Base-by-base conservation (phyloP, 768 basidiomycete genomes). In the Dentipellis sp. region DNA sequence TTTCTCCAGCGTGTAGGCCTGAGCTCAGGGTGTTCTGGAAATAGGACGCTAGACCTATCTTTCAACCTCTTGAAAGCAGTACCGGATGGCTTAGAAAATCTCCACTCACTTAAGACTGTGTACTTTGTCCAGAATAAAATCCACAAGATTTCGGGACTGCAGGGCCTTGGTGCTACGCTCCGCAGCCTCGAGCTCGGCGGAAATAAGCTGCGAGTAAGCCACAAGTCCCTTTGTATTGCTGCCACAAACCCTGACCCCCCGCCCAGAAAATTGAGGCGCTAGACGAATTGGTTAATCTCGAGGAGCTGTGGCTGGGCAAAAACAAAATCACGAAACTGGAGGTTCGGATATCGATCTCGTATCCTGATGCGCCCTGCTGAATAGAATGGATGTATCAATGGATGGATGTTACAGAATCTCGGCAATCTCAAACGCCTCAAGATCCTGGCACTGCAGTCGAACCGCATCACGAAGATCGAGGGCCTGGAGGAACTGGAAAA, bases 91-190 rank as follows among this genome's bases (percentile, higher is more conserved):
- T 68, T 94, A 11, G 68, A 75, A 10, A 67, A 74, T 54, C 76
- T 95, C 2, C 72, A 70, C 3, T 77, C 80, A 4, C 75, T 99
- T 35, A 72, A 78, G 38, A 91, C 88, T 0, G 75, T 94, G 23
- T 99, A 94, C 71, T 91, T 99, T 63, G 91, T 99, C 4, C 97
- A 99, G 71, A 97, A 99, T 72, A 88, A 87, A 69, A 95, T 98
- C 64, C 81, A 82, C 14, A 80, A 79, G 59, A 92, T 99, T 56
- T 76, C 77, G 6, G 80, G 83, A 10, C 75, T 97, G 1, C 75
- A 79, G 22, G 71, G 76, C 38, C 67, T 77, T 34, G 74, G 69
- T 14, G 75, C 74, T 19, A 82, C 80, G 0, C 69, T 97, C 58
- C 78, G 81, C 54, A 94, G 90, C 64, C 74, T 99, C 17, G 97